A percentile compares a stretch with the other conserved stretches of the same genome.
These are phyloP conservation scores for Coelastrella sp. DNA, from an alignment of 139 green algal genomes.

Conservation along the genomic window DNA sequence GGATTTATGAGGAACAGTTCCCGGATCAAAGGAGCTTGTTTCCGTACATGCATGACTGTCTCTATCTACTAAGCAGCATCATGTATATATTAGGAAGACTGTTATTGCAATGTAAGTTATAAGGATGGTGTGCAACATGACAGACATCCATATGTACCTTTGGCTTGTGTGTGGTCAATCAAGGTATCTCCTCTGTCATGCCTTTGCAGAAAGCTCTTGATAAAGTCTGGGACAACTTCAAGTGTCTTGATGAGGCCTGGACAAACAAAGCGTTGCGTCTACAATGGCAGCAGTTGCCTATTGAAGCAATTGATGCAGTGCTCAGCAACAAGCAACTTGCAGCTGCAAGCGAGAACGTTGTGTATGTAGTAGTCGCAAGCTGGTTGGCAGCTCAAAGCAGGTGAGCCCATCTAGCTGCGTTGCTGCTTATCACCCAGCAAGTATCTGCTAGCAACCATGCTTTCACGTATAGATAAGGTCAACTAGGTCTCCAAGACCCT, in stretches of 20 bases:
- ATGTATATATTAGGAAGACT: too few relatives aligned
- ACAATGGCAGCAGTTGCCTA: constrained; percentile 30
- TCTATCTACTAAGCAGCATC: too few relatives aligned
- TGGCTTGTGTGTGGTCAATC: too few relatives aligned
- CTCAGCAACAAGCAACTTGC: constrained; percentile 11
- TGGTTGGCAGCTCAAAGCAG: constrained; percentile 34
- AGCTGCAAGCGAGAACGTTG: constrained; percentile 38
- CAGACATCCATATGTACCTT: too few relatives aligned
- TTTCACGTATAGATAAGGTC: too few relatives aligned
- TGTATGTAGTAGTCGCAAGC: constrained; percentile 40
- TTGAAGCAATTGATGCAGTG: constrained; percentile 28
- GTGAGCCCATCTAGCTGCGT: not conserved
- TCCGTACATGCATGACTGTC: too few relatives aligned
- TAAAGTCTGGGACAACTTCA: constrained; percentile 18
- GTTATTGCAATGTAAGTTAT: too few relatives aligned
- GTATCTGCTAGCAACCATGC: too few relatives aligned
- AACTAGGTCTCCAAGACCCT: too few relatives aligned
- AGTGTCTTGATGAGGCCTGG: constrained; percentile 36
- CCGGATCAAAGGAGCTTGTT: too few relatives aligned
- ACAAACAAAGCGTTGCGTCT: not conserved
- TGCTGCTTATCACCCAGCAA: not conserved
- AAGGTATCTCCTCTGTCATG: not conserved
- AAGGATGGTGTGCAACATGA: too few relatives aligned
- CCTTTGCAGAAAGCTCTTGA: constrained; percentile 37
- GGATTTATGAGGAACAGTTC: too few relatives aligned